phyloP scores from a whole-genome alignment of 2,329 filamentous ascomycete species.

The Daldinia sp. region DNA sequence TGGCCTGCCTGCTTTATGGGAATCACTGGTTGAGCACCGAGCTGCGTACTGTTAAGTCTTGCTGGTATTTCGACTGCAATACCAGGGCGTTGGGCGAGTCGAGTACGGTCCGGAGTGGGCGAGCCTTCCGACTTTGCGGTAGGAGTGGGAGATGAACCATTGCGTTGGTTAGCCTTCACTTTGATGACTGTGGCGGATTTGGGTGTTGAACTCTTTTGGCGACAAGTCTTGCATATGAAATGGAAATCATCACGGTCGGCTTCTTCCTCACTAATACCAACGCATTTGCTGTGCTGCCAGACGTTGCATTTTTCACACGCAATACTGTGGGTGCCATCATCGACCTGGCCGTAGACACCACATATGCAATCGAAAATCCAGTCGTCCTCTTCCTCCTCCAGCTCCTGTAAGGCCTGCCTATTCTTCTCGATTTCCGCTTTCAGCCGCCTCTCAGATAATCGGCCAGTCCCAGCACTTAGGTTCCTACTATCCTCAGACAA shows the following conservation, averaged over 20 bases:
- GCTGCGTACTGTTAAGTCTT: constrained; percentile 34
- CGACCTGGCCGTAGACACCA: constrained; percentile 89
- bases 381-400: constrained; percentile 77
- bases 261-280: constrained; percentile 81
- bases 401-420: constrained; percentile 78
- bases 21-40: constrained; percentile 41
- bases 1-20: constrained; percentile 49
- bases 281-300: constrained; percentile 96
- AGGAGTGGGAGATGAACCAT: constrained; percentile 44
- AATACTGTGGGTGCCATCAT: constrained; percentile 93
- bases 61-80: constrained; percentile 42
- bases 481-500: constrained; percentile 81
- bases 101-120: constrained; percentile 35
- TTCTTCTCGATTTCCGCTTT: constrained; percentile 85
- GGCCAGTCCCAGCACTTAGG: constrained; percentile 64
- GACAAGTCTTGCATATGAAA: constrained; percentile 85
- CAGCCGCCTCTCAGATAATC: constrained; percentile 83
- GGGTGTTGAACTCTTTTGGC: constrained; percentile 68
- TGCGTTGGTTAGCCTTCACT: constrained; percentile 61
- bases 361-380: constrained; percentile 98
- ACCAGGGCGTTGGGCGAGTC: constrained; percentile 24
- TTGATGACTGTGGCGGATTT: constrained; percentile 64
- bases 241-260: constrained; percentile 89
- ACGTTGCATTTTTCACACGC: constrained; percentile 94
- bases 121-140: constrained; percentile 44